Conservation (phyloP, 176 grass and related monocot species). For the Panicum miliaceum region DNA sequence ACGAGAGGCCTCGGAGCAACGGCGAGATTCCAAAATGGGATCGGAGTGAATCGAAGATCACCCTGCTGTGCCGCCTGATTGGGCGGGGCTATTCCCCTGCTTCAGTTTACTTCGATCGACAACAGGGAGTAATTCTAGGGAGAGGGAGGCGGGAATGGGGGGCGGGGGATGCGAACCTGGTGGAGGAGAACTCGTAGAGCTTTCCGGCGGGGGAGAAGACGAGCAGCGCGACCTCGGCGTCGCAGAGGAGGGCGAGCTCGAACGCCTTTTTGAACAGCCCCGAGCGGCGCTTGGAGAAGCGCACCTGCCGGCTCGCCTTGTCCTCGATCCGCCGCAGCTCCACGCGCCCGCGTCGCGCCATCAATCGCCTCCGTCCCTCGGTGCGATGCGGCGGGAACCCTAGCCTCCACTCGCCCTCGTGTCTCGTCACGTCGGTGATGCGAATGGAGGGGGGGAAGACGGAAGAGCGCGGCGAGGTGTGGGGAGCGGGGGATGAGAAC, state of each 20-base stretch:
- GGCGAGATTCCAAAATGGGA: background rate
- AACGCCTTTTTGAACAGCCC: conserved; percentile 86
- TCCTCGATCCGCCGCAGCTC: conserved; percentile 84
- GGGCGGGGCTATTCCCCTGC: background rate
- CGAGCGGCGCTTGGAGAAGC: conserved; percentile 78
- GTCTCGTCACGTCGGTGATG: conserved; percentile 4
- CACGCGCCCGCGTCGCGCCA: conserved; percentile 58
- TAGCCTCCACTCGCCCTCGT: background rate
- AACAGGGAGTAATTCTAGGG: background rate
- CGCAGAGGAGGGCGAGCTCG: conserved; percentile 78
- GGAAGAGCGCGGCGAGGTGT: background rate
- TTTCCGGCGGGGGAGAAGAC: conserved; percentile 70
- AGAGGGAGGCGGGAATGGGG: background rate
- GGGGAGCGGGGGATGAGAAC: background rate
- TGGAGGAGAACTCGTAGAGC: conserved; percentile 78
- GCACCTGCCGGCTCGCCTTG: conserved; percentile 75
- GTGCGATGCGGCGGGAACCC: background rate
- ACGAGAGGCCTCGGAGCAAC: background rate
- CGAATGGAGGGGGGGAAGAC: background rate
- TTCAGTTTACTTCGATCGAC: background rate
- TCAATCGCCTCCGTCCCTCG: background rate
- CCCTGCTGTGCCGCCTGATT: background rate
- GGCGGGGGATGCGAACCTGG: conserved; percentile 34
- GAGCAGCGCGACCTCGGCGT: conserved; percentile 71
- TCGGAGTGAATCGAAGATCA: conserved; percentile 18